These are phyloP conservation scores for Roridomyces roridus DNA, from an alignment of 768 basidiomycete genomes.

Conservation along the genomic window DNA sequence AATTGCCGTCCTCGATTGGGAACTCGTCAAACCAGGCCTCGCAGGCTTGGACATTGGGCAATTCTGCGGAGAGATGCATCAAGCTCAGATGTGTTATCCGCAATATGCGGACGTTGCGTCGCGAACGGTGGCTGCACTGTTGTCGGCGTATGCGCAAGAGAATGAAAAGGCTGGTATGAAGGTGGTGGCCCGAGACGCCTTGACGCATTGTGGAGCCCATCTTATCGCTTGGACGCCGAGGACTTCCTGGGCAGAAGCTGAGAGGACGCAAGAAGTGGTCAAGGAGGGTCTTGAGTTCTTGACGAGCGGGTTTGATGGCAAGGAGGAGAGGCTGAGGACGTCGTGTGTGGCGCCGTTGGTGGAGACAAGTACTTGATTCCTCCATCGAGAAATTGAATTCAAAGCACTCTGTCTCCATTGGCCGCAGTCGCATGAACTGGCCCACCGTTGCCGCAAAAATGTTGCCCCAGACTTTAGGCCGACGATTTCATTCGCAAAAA, in stretches of 20 bases:
- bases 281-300: slow-evolving; percentile 55
- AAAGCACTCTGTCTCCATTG: too few species aligned
- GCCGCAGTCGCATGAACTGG: too few species aligned
- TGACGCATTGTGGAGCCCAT: slow-evolving; percentile 62
- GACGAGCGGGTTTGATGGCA: slow-evolving; percentile 37
- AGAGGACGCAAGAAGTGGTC: slow-evolving; percentile 55
- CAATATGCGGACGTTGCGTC: neutral
- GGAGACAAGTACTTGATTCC: neutral
- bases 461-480: too few species aligned
- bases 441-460: too few species aligned
- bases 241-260: slow-evolving; percentile 53
- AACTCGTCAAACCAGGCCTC: slow-evolving; percentile 62
- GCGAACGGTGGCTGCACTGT: neutral
- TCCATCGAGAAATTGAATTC: too few species aligned
- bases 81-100: neutral
- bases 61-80: slow-evolving; percentile 61
- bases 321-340: slow-evolving; percentile 29
- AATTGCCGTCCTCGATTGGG: slow-evolving; percentile 69
- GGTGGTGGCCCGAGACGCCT: slow-evolving; percentile 40
- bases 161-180: slow-evolving; percentile 30
- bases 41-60: slow-evolving; percentile 68
- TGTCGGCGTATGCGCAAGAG: slow-evolving; percentile 19
- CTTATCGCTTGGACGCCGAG: slow-evolving; percentile 57
- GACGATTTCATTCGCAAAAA: too few species aligned
- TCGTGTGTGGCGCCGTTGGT: slow-evolving; percentile 37